Conservation (phyloP, 768 basidiomycete genomes). For the Mycena filopes region DNA sequence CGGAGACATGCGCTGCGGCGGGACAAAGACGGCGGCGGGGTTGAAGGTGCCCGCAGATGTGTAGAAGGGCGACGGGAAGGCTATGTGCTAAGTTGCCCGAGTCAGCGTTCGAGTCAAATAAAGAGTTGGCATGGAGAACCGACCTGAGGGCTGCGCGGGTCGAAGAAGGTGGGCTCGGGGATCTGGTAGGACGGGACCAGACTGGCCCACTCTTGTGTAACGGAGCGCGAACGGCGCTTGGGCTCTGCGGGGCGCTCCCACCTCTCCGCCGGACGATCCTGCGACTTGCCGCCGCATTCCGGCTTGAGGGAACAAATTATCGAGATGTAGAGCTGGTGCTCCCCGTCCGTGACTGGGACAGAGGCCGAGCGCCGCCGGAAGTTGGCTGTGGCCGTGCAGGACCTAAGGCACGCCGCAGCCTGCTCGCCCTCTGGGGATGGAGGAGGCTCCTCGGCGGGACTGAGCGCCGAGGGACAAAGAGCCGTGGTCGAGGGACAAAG, state of each 20-base stretch:
- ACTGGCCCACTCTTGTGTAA: slow-evolving; percentile 21
- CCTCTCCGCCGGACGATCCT: slow-evolving; percentile 5
- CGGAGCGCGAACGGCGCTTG: slow-evolving; percentile 32
- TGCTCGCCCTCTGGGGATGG: slow-evolving; percentile 21
- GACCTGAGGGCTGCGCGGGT: slow-evolving; percentile 26
- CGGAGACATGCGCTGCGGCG: slow-evolving; percentile 26
- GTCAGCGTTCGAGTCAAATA: not conserved
- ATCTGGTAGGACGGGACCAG: slow-evolving; percentile 7
- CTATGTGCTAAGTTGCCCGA: not conserved
- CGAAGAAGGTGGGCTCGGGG: slow-evolving; percentile 8
- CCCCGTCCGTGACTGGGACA: slow-evolving; percentile 25
- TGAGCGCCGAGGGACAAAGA: too few relatives aligned
- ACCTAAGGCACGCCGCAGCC: not conserved
- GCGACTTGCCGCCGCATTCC: not conserved
- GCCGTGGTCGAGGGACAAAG: too few relatives aligned
- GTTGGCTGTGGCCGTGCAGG: slow-evolving; percentile 15
- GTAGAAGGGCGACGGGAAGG: slow-evolving; percentile 9
- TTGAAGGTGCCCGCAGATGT: slow-evolving; percentile 14
- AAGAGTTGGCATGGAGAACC: not conserved
- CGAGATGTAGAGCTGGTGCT: slow-evolving; percentile 21
- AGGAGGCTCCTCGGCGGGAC: slow-evolving; percentile 11
- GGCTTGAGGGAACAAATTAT: not conserved
- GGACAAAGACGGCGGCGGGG: slow-evolving; percentile 10
- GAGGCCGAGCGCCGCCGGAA: slow-evolving; percentile 33
- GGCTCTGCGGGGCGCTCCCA: slow-evolving; percentile 8